phyloP scores from a whole-genome alignment of 164 flowering plant species.

The Vitis vinifera region DNA sequence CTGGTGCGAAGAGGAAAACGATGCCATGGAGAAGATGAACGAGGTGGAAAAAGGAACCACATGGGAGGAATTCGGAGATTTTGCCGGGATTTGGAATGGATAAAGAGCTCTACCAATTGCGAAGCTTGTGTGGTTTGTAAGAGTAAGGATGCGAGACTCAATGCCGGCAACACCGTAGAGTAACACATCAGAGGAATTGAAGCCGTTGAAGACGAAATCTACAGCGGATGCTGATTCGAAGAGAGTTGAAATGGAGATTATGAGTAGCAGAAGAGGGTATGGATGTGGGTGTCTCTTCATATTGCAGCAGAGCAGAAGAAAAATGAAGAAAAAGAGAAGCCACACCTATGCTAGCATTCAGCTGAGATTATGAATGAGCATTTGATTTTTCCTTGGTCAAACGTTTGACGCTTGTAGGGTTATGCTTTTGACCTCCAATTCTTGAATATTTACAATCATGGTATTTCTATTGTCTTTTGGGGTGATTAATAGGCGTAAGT shows the following conservation, averaged over 20 bases:
- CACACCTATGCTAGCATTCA: too few species aligned
- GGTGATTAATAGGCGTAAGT: too few species aligned
- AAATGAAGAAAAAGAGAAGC: too few species aligned
- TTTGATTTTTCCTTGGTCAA: too few species aligned
- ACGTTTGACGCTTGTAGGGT: too few species aligned
- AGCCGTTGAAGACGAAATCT: slow-evolving; percentile 15
- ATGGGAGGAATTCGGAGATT: slow-evolving; percentile 11
- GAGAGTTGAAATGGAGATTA: too few species aligned
- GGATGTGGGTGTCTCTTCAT: too few species aligned
- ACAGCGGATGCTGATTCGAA: not conserved
- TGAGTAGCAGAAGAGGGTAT: not conserved
- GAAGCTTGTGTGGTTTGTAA: slow-evolving; percentile 27
- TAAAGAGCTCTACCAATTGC: slow-evolving; percentile 31
- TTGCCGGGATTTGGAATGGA: slow-evolving; percentile 27
- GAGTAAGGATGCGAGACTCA: slow-evolving; percentile 18
- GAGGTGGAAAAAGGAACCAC: slow-evolving; percentile 30
- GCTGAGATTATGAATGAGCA: too few species aligned
- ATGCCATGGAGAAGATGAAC: slow-evolving; percentile 68
- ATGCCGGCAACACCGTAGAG: slow-evolving; percentile 16
- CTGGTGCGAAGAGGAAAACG: slow-evolving; percentile 50
- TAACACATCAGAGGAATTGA: slow-evolving; percentile 8
- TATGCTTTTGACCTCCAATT: too few species aligned
- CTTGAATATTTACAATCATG: too few species aligned
- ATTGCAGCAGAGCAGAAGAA: too few species aligned
- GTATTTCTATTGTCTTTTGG: too few species aligned